phyloP scores from a whole-genome alignment of 2,329 filamentous ascomycete species.

The Apiospora sp. region DNA sequence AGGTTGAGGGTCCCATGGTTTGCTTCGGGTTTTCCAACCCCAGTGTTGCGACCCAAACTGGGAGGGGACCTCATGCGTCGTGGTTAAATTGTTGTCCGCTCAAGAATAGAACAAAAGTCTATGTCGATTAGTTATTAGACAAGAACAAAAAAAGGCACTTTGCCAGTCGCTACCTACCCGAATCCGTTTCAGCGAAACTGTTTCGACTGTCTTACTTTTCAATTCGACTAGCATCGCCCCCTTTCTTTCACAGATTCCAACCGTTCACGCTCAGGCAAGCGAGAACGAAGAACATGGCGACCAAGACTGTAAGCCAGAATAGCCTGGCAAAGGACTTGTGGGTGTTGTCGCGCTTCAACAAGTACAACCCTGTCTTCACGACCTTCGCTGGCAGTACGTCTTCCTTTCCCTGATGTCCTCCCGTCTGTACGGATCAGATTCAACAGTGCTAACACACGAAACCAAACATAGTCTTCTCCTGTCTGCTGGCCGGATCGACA shows the following conservation, averaged over 20 bases:
- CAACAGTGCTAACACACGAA: not conserved
- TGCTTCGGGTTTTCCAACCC: not conserved
- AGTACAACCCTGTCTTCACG: conserved; percentile 20
- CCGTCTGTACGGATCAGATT: too few relatives aligned
- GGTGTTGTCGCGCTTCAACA: conserved; percentile 12
- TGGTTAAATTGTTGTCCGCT: not conserved
- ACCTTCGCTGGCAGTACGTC: conserved; percentile 6
- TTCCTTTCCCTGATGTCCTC: not conserved
- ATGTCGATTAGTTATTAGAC: not conserved
- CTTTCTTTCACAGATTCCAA: not conserved
- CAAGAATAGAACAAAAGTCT: not conserved
- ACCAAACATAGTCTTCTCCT: not conserved
- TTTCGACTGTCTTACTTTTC: not conserved
- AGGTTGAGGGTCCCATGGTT: not conserved
- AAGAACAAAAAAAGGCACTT: not conserved
- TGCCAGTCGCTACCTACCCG: not conserved
- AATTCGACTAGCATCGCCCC: not conserved
- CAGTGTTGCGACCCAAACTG: not conserved
- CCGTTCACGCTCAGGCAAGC: not conserved
- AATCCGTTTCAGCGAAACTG: too few relatives aligned
- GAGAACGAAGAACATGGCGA: not conserved
- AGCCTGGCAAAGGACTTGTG: not conserved
- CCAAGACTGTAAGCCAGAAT: not conserved
- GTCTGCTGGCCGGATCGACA: not conserved
- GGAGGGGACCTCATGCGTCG: not conserved